Base-by-base conservation (phyloP, 2,329 filamentous ascomycete species). In the Triangularia verruculosa region DNA sequence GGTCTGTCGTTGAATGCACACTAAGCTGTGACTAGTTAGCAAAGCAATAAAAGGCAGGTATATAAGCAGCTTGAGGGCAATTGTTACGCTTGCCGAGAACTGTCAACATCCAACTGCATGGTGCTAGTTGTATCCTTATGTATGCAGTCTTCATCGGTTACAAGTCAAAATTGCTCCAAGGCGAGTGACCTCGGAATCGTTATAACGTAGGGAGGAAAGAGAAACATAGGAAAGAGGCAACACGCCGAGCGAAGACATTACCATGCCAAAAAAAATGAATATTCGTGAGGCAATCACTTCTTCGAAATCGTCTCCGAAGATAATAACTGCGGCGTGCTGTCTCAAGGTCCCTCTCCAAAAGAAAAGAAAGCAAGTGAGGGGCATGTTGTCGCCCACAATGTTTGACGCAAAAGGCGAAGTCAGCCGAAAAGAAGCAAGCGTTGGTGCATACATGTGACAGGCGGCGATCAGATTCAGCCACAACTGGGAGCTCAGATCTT, bases 401-500 rank as follows among this genome's bases (percentile, higher is more conserved):
- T 24, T 53, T 47, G 39, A 7, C 51, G 22, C 51, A 53, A 53
- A 53, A 27, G 51, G 51, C 17, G 12, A 24, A 53, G 51, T 7
- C 13, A 53, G 22, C 51, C 51, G 51, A 54, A 54, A 54, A 54
- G 9, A 54, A 54, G 24, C 51, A 54, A 54, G 25, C 15, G 51
- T 15, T 28, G 22, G 17, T 4, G 6, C 11, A 17, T 28, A 20
- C n/a, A 47, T 9, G n/a, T 47, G 17, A 20, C 39, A 47, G 39
- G 1, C 22, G 62, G 53, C 34, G 43, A 20, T 63, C 57, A 52
- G 52, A 6, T 39, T 12, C 34, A 52, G 39, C 57, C 57, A 59
- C 57, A 59, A 59, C 13, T 59, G 25, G 39, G 15, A 59, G 2
- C 39, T 52, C 32, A 52, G 57, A 59, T 59, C 52, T 51, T 15